Conservation (phyloP, 164 flowering plant genomes). For the Pachysandra terminalis region DNA sequence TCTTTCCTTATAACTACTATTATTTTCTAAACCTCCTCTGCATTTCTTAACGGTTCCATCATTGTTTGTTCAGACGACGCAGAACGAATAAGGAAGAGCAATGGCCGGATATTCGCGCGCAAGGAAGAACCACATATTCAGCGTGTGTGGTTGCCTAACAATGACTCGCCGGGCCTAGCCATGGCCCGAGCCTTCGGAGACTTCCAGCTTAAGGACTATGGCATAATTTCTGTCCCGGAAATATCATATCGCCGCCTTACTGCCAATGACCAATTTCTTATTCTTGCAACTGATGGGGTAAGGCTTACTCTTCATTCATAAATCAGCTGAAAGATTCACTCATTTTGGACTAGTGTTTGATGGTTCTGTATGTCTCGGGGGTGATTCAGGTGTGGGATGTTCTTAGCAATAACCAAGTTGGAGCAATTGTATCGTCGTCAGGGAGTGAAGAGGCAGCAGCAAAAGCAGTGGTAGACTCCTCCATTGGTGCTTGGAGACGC, state of each 20-base stretch:
- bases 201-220: slow-evolving; percentile 61
- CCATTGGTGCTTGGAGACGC: slow-evolving; percentile 48
- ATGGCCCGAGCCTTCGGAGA: slow-evolving; percentile 85
- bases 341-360: neutral
- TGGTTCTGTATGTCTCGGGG: neutral
- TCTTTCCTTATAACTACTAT: neutral
- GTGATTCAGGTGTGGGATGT: slow-evolving; percentile 66
- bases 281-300: slow-evolving; percentile 89
- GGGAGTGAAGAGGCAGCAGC: slow-evolving; percentile 48
- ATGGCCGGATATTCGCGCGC: slow-evolving; percentile 61
- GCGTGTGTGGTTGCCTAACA: slow-evolving; percentile 77
- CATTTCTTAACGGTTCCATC: neutral
- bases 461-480: slow-evolving; percentile 57
- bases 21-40: neutral
- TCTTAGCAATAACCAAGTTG: slow-evolving; percentile 58
- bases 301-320: slow-evolving; percentile 8
- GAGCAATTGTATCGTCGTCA: slow-evolving; percentile 44
- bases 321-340: neutral
- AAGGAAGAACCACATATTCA: slow-evolving; percentile 55
- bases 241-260: slow-evolving; percentile 44
- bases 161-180: slow-evolving; percentile 72
- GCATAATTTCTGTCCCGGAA: slow-evolving; percentile 61
- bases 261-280: slow-evolving; percentile 53
- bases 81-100: slow-evolving; percentile 61
- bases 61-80: slow-evolving; percentile 54